Percentiles rank a stretch among this genome's conserved stretches.
These are phyloP conservation scores for Pseudogymnoascus sp. DNA, from an alignment of 2,329 filamentous ascomycete genomes.

Conservation along the genomic window DNA sequence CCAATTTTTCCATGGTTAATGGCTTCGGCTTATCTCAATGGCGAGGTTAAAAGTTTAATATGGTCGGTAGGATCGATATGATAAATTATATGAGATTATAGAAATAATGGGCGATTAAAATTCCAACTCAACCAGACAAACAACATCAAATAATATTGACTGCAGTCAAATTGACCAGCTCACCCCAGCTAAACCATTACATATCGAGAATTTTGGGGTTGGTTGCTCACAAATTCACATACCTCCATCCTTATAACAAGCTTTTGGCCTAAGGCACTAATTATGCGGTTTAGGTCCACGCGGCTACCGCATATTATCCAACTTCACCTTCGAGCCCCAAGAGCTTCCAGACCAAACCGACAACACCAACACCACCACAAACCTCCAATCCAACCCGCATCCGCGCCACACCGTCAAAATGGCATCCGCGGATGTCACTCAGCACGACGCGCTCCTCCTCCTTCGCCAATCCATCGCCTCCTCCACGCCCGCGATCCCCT, in stretches of 20 bases:
- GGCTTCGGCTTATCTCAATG: background rate
- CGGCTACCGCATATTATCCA: slow-evolving; percentile 4
- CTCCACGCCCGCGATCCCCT: slow-evolving; percentile 62
- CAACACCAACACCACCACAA: background rate
- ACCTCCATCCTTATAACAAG: background rate
- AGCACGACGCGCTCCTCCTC: slow-evolving; percentile 70
- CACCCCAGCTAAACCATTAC: background rate
- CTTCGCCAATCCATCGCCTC: slow-evolving; percentile 76
- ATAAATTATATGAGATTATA: background rate
- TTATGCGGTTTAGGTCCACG: background rate
- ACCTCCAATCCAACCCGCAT: background rate
- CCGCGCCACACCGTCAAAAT: slow-evolving; percentile 33
- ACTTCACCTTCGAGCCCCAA: background rate
- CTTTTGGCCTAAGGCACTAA: slow-evolving; percentile 6
- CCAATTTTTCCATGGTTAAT: background rate
- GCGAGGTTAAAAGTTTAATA: background rate
- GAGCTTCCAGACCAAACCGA: background rate
- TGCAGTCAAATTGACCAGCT: too few relatives aligned
- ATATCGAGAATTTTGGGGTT: background rate
- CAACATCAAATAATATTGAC: too few relatives aligned
- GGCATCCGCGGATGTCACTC: slow-evolving; percentile 45
- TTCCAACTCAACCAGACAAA: too few relatives aligned
- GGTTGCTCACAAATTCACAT: background rate
- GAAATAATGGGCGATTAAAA: too few relatives aligned
- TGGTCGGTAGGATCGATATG: background rate